Base-by-base conservation (phyloP, 305 asterid species). In the Coffea humblotiana region DNA sequence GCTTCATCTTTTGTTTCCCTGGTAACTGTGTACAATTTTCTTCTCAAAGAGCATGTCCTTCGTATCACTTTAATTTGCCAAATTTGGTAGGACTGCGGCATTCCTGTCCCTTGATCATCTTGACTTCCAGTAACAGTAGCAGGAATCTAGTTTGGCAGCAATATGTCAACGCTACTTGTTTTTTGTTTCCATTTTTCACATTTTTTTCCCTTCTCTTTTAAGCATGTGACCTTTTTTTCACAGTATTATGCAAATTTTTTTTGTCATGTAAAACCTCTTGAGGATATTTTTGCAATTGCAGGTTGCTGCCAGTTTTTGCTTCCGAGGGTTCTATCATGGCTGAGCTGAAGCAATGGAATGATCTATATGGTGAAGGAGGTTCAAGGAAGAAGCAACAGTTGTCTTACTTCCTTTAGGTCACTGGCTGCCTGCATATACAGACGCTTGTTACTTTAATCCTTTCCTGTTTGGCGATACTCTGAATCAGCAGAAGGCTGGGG, bases 251-350 rank as follows among this genome's bases (percentile, higher is more conserved):
- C 18, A 21, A 10, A 11, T 43, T 29, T 23, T 29, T 40, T 40
- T 40, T 40, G 43, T 40, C 43, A 15, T 25, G 43, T 32, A 21
- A 75, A 69, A 52, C 71, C 19, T n/a, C 79, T 21, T 45, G 52
- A 49, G 32, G 18, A 40, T 79, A 25, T 52, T 80, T 80, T 49
- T 29, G 54, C 45, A 71, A 35, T 32, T 86, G 82, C 88, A 94
- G 99, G 97, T 93, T 83, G 97, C 99, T 63, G 96, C 99, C 7
- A 95, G 99, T 89, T 95, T 95, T 93, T 85, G 94, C 99, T 79
- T 83, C 94, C 0, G 99, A 92, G 89, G 99, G 99, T 84, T 90
- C 97, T n/a, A 74, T 93, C 80, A 95, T 95, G 99, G 86, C 83
- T 10, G 99, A 93, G 90, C 92, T 95, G 73, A 92, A 89, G 90